A percentile compares a stretch with the other conserved stretches of the same genome.
Conservation (phyloP, 2,329 filamentous ascomycete species). For the Paraphoma sp. region DNA sequence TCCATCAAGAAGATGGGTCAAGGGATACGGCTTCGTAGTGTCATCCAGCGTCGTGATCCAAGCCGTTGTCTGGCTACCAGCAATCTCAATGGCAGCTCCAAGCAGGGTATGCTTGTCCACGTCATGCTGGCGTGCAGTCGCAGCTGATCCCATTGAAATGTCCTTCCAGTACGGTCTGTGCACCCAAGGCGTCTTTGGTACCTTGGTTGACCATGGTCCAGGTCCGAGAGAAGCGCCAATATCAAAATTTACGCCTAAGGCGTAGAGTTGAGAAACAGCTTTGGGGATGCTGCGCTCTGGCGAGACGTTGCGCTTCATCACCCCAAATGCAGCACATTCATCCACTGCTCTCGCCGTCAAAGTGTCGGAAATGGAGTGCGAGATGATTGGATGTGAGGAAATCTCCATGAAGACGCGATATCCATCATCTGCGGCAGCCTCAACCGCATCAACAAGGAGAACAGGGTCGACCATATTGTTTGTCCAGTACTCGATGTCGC, state of each 20-base stretch:
- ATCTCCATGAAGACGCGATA: slow-evolving; percentile 51
- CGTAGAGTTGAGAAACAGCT: slow-evolving; percentile 36
- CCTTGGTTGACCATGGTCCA: slow-evolving; percentile 12
- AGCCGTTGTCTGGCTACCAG: slow-evolving; percentile 36
- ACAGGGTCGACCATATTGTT: slow-evolving; percentile 50
- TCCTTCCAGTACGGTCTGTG: slow-evolving; percentile 23
- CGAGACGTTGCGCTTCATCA: slow-evolving; percentile 35
- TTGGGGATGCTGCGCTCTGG: slow-evolving; percentile 31
- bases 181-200: slow-evolving; percentile 33
- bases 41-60: slow-evolving; percentile 41
- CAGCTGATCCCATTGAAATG: slow-evolving; percentile 9
- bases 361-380: slow-evolving; percentile 51
- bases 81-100: slow-evolving; percentile 35
- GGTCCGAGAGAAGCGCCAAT: slow-evolving; percentile 10
- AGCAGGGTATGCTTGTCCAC: slow-evolving; percentile 46
- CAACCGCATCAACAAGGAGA: slow-evolving; percentile 42
- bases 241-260: slow-evolving; percentile 35
- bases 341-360: slow-evolving; percentile 36
- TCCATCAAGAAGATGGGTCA: slow-evolving; percentile 48
- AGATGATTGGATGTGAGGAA: slow-evolving; percentile 50
- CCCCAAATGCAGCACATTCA: slow-evolving; percentile 39
- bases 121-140: slow-evolving; percentile 24
- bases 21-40: slow-evolving; percentile 49
- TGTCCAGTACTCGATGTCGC: slow-evolving; percentile 46
- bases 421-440: slow-evolving; percentile 45